Evolutionary conservation across 2,329 filamentous ascomycete genomes (phyloP), one percentile per base, ranked within the genome.

Genomic region (Aureobasidium sp.): DNA sequence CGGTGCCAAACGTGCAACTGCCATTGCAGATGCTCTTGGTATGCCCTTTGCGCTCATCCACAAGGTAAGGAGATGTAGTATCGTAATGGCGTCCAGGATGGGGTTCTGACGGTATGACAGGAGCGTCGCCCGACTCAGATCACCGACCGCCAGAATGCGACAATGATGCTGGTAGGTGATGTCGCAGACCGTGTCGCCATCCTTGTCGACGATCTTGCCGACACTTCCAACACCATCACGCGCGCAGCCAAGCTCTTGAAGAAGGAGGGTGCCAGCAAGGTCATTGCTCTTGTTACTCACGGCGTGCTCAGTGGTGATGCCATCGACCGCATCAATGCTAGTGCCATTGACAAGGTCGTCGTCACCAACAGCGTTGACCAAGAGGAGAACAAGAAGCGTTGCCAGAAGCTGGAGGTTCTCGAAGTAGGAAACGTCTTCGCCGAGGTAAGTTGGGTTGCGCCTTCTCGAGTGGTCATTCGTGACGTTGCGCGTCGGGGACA

Each of bases 21-120:
- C 91, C 52, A 96, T 99, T 74, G 93, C 94, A 13, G 94, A 99
- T 76, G 87, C 88, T 65, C 83, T 97, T 66, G 90, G 91, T 68
- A 92, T 97, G 81, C 91, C 94, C 64, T 97, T 99, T 78, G 94
- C 94, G 52, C 84, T 99, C 63, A 99, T 99, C 71, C 94, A 99
- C 82, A 99, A 97, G 87, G 91, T 90, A 81, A 74, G 77, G 71
- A 26, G 6, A 41, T 24, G 36, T 41, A 50, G 20, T 20, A 6
- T 26, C 12, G 32, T 41, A 56, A 26, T 32, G n/a, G 32, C 12
- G 29, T 32, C 50, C 43, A 29, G 17, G 20, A 36, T 48, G 39
- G 8, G 44, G 10, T 36, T 26, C 26, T 65, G 61, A 65, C 74
- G 50, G 53, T 55, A 27, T 63, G 26, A 60, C 65, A 92, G 89